These are phyloP conservation scores for Volvox reticuliferus DNA, from an alignment of 139 green algal species.

Conservation along the genomic window DNA sequence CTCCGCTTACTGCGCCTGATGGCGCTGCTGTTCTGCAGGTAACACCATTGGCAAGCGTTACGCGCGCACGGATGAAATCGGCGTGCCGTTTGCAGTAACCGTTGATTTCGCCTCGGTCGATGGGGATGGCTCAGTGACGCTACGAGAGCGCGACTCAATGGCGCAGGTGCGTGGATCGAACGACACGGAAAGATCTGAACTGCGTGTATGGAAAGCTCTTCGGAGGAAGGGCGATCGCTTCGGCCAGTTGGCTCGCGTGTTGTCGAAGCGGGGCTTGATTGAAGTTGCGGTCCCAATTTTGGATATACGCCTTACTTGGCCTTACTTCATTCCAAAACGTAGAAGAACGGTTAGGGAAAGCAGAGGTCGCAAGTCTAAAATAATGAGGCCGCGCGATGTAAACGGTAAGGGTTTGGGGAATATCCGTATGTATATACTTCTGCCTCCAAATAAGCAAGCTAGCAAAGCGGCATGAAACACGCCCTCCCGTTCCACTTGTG, in stretches of 20 bases:
- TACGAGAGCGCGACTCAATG: slow-evolving; percentile 95
- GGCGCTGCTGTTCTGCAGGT: slow-evolving; percentile 16
- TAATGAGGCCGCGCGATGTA: background rate
- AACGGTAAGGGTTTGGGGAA: background rate
- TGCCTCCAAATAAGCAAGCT: too few species aligned
- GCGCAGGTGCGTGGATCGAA: slow-evolving; percentile 71
- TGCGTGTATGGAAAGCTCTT: background rate
- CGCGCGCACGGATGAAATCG: slow-evolving; percentile 94
- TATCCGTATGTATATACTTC: background rate
- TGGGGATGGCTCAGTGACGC: slow-evolving; percentile 87
- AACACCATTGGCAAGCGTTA: slow-evolving; percentile 90
- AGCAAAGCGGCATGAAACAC: too few species aligned
- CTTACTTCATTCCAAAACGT: background rate
- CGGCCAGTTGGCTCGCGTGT: background rate
- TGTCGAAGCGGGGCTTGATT: background rate
- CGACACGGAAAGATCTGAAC: too few species aligned
- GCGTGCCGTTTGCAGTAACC: slow-evolving; percentile 96
- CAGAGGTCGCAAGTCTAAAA: background rate
- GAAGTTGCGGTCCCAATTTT: background rate
- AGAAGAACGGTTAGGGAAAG: background rate
- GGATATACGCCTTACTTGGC: background rate
- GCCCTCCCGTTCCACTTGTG: too few species aligned
- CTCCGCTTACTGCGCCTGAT: too few species aligned
- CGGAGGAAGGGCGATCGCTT: background rate
- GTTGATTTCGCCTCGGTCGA: slow-evolving; percentile 90